Base-by-base conservation (phyloP, 495 filamentous ascomycete species). In the Aspergillus incahuasiensis region DNA sequence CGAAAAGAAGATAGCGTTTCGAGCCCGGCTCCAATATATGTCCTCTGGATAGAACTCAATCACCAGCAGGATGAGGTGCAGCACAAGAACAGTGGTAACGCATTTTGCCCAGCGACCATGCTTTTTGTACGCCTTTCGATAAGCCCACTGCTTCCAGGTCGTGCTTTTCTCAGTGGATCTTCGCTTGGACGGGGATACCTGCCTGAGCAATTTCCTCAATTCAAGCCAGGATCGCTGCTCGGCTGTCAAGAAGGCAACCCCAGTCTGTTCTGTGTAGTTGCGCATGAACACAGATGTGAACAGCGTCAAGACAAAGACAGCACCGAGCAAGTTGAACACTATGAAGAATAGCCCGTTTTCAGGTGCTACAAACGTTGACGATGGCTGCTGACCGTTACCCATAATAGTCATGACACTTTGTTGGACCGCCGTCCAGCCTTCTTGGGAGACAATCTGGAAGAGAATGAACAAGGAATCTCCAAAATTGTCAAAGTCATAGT, bases 261-360 rank as follows among this genome's bases (percentile, higher is more conserved):
- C 94, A 9, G 94, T 99, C 70, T 97, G 91, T 74, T 99, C 94
- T 3, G 94, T 97, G 74, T 97, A 97, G 68, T 95, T 97, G 42
- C 94, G 88, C 95, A 99, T 99, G 70, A 99, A 99, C 46, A 99
- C 94, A 58, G 94, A 97, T 32, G 97, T 94, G 67, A 99, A 99
- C 65, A 99, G 76, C 1, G 95, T 99, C 71, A 99, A 77, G 48
- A 99, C 90, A 75, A 99, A 99, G 65, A 99, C 95, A 2, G 95
- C 89, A 21, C 91, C 92, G 55, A 99, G 81, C 60, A 99, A 81
- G 69, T 99, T 99, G 83, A 97, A 99, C 12, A 90, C 80, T 46
- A 99, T 83, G 69, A 97, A 96, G 80, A 96, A 97, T 20, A 97
- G 59, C 2, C 88, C 92, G 59, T 97, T 96, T 20, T 86, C 90